phyloP scores from a whole-genome alignment of 1,284 basidiomycete genomes.

The Puccinia polysora region DNA sequence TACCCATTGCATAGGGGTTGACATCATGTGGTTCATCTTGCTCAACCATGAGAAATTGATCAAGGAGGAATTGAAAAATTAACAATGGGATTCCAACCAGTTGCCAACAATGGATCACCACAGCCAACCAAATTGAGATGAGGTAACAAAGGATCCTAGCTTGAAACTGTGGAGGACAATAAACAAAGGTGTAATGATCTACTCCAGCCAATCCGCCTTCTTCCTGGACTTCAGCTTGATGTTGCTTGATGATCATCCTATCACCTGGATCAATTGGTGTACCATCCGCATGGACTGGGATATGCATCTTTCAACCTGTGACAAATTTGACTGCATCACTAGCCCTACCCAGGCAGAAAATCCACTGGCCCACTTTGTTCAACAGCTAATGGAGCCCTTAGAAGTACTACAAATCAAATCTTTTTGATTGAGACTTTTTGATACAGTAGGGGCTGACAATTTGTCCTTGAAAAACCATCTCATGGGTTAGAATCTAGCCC shows the following conservation, averaged over 20 bases:
- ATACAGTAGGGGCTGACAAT: conserved; percentile 5
- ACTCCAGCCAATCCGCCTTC: conserved; percentile 61
- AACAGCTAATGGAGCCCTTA: conserved; percentile 3
- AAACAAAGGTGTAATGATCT: conserved; percentile 74
- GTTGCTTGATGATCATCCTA: conserved; percentile 61
- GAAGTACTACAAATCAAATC: neutral
- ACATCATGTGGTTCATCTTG: conserved; percentile 32
- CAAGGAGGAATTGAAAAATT: conserved; percentile 24
- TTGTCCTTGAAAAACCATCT: too few species aligned
- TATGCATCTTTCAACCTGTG: conserved; percentile 61
- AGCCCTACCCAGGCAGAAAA: conserved; percentile 70
- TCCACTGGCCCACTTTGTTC: conserved; percentile 53
- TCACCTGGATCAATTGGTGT: conserved; percentile 61
- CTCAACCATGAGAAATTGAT: conserved; percentile 15
- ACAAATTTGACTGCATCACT: conserved; percentile 59
- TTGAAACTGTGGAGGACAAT: conserved; percentile 73
- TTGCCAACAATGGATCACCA: conserved; percentile 10
- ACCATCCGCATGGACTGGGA: conserved; percentile 63
- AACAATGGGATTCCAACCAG: conserved; percentile 33
- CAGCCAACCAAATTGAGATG: conserved; percentile 22
- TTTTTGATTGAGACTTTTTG: conserved; percentile 31
- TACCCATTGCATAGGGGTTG: conserved; percentile 34
- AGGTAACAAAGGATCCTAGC: conserved; percentile 63
- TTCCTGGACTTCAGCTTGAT: conserved; percentile 66
- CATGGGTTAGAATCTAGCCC: conserved; percentile 23